phyloP scores from a whole-genome alignment of 179 eudicot species.

The Corrigiola litoralis region DNA sequence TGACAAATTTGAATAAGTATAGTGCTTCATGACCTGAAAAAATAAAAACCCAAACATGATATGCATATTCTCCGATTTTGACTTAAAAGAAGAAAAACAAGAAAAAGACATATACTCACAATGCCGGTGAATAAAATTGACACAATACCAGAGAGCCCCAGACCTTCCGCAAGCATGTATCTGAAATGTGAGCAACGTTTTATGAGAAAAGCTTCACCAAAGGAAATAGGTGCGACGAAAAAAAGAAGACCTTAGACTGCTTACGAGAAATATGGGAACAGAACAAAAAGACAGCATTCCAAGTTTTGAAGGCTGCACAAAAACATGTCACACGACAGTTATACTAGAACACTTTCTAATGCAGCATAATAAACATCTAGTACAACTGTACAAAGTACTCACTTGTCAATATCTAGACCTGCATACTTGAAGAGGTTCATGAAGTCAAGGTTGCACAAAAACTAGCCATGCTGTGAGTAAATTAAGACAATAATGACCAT shows the following conservation, averaged over 20 bases:
- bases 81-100: slow-evolving; percentile 7
- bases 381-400: slow-evolving; percentile 23
- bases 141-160: slow-evolving; percentile 97
- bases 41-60: background rate
- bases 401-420: slow-evolving; percentile 97
- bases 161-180: slow-evolving; percentile 99
- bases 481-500: slow-evolving; percentile 12
- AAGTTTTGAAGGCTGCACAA: slow-evolving; percentile 90
- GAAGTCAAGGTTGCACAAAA: slow-evolving; percentile 64
- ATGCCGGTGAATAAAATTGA: slow-evolving; percentile 98
- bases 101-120: slow-evolving; percentile 45
- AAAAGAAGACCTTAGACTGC: slow-evolving; percentile 18
- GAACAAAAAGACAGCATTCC: slow-evolving; percentile 98
- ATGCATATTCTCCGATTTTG: slow-evolving; percentile 14
- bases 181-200: slow-evolving; percentile 31
- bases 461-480: background rate
- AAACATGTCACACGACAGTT: no score
- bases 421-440: slow-evolving; percentile 97
- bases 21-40: slow-evolving; percentile 96
- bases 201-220: slow-evolving; percentile 11
- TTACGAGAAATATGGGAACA: slow-evolving; percentile 99
- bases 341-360: background rate
- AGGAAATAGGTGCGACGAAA: background rate
- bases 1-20: slow-evolving; percentile 83
- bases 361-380: slow-evolving; percentile 5